Percentiles rank a stretch among this genome's conserved stretches.
Evolutionary conservation across 2,329 filamentous ascomycete genomes (phyloP).

Genomic region (Alternaria rosae): DNA sequence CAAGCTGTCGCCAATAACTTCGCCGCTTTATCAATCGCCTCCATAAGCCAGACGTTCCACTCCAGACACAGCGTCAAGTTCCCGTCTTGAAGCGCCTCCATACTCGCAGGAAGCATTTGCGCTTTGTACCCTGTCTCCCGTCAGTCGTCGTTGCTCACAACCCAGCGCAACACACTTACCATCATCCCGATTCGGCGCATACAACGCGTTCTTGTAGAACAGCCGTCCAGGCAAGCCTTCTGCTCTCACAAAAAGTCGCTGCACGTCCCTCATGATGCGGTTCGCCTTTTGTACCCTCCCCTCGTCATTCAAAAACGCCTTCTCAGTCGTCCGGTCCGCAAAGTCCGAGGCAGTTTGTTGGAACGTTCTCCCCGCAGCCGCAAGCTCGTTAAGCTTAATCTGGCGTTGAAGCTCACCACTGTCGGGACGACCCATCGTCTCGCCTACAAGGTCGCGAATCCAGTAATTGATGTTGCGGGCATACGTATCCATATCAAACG

Average conservation of each 20-base stretch:
- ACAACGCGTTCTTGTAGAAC: slow-evolving; percentile 17
- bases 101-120: slow-evolving; percentile 6
- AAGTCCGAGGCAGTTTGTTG: background rate
- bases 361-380: background rate
- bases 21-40: background rate
- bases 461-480: slow-evolving; percentile 15
- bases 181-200: slow-evolving; percentile 17
- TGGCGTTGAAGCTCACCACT: background rate
- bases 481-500: slow-evolving; percentile 45
- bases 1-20: background rate
- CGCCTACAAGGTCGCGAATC: slow-evolving; percentile 3
- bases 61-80: slow-evolving; percentile 9
- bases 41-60: background rate
- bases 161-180: too few relatives aligned
- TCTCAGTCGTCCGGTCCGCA: background rate
- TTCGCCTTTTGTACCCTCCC: slow-evolving; percentile 3
- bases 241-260: slow-evolving; percentile 11
- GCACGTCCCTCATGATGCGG: slow-evolving; percentile 3
- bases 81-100: slow-evolving; percentile 13
- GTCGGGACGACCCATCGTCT: background rate
- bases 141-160: too few relatives aligned
- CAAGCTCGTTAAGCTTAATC: background rate
- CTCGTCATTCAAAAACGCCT: background rate
- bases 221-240: slow-evolving; percentile 10
- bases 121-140: slow-evolving; percentile 8